Evolutionary conservation across 768 basidiomycete species (phyloP).

Genomic region (Fomitopsis pulvina): DNA sequence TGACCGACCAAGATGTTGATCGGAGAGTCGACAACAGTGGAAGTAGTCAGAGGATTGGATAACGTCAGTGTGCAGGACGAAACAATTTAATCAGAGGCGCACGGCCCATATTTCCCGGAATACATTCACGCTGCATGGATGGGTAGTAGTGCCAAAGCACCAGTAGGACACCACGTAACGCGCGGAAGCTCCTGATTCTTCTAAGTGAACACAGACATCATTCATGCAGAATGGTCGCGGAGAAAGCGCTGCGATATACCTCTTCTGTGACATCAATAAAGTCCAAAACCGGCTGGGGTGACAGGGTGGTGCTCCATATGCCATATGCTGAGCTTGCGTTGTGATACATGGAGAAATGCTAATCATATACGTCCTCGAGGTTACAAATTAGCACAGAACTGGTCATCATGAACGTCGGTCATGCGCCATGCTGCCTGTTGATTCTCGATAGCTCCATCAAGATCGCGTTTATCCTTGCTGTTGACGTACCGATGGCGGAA

Average conservation of each 20-base stretch:
- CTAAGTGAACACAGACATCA: background rate
- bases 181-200: background rate
- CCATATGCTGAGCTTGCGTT: too few species aligned
- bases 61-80: background rate
- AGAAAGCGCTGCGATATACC: background rate
- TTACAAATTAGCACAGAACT: too few species aligned
- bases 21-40: background rate
- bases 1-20: background rate
- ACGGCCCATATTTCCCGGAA: background rate
- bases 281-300: background rate
- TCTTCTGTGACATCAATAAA: too few species aligned
- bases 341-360: too few species aligned
- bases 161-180: background rate
- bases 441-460: too few species aligned
- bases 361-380: too few species aligned
- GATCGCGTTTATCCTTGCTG: too few species aligned
- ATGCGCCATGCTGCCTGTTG: too few species aligned
- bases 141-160: background rate
- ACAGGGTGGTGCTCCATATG: too few species aligned
- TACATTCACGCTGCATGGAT: background rate
- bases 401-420: too few species aligned
- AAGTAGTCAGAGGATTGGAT: background rate
- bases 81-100: background rate
- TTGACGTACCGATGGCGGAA: too few species aligned
- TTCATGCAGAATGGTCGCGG: background rate